Percentiles rank a stretch among this genome's conserved stretches.
These are phyloP conservation scores for Fusarium torulosum DNA, from an alignment of 2,329 filamentous ascomycete species.

Conservation along the genomic window DNA sequence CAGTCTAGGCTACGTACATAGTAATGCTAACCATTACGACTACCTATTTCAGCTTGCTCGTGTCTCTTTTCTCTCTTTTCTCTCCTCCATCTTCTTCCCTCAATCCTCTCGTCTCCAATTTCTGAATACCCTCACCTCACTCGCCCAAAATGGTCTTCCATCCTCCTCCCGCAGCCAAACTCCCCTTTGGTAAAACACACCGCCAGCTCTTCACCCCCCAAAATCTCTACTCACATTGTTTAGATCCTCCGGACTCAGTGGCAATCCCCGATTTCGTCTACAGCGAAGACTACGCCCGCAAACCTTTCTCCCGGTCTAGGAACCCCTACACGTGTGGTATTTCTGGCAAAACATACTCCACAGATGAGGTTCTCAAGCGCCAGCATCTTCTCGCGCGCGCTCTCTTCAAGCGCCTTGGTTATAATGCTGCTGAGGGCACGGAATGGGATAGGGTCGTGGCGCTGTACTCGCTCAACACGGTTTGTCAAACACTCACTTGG, in stretches of 20 bases:
- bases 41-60: slow-evolving; percentile 31
- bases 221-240: neutral
- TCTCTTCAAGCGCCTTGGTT: slow-evolving; percentile 77
- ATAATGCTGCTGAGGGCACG: slow-evolving; percentile 75
- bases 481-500: slow-evolving; percentile 54
- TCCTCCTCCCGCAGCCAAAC: slow-evolving; percentile 70
- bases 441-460: slow-evolving; percentile 87
- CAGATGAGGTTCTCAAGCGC: slow-evolving; percentile 72
- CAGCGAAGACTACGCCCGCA: slow-evolving; percentile 76
- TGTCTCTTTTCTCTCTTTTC: neutral
- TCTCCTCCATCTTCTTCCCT: neutral
- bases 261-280: slow-evolving; percentile 82
- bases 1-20: neutral
- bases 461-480: slow-evolving; percentile 84
- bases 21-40: no score
- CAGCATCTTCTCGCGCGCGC: slow-evolving; percentile 76
- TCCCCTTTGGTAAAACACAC: slow-evolving; percentile 63
- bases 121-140: neutral
- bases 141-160: slow-evolving; percentile 64
- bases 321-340: slow-evolving; percentile 84
- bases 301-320: slow-evolving; percentile 70
- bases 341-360: slow-evolving; percentile 75
- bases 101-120: neutral
- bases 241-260: slow-evolving; percentile 78
- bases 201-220: slow-evolving; percentile 5